These are phyloP conservation scores for Lunasporangiospora selenospora DNA, from an alignment of 192 early-diverging fungal genomes.

Conservation along the genomic window DNA sequence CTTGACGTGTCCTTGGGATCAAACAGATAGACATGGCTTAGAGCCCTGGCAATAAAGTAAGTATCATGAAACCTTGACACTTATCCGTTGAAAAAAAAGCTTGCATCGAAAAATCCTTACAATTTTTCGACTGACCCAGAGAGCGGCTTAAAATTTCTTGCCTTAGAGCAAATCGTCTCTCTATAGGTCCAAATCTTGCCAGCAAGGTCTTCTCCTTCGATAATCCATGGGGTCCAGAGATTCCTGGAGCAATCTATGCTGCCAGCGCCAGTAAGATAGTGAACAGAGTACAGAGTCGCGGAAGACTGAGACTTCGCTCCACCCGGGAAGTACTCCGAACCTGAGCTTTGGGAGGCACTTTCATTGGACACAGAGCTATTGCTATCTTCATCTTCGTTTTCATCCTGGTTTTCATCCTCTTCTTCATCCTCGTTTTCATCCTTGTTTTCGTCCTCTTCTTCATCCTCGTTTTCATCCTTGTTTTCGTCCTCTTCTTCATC, in stretches of 20 bases:
- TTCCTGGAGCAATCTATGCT: constrained; percentile 8
- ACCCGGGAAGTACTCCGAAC: too few relatives aligned
- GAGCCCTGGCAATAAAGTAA: constrained; percentile 12
- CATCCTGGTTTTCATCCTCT: constrained; percentile 1
- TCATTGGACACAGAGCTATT: not conserved
- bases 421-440: constrained; percentile 7
- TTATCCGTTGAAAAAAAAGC: constrained; percentile 3
- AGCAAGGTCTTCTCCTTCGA: constrained; percentile 1
- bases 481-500: not conserved
- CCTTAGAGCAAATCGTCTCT: constrained; percentile 6
- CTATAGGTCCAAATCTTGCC: constrained; percentile 4
- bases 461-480: not conserved
- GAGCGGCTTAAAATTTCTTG: not conserved
- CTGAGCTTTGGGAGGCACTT: not conserved
- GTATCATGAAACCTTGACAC: too few relatives aligned
- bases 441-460: too few relatives aligned
- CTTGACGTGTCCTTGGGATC: constrained; percentile 14
- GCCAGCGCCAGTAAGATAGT: constrained; percentile 5
- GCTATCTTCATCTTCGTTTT: not conserved
- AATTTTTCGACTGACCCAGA: constrained; percentile 5
- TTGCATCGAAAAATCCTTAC: not conserved
- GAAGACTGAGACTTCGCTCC: too few relatives aligned
- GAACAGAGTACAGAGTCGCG: too few relatives aligned
- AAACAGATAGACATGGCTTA: constrained; percentile 19
- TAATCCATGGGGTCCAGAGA: constrained; percentile 4